Evolutionary conservation across 148 eudicot species (phyloP).

Genomic region (Diospyros lotus): DNA sequence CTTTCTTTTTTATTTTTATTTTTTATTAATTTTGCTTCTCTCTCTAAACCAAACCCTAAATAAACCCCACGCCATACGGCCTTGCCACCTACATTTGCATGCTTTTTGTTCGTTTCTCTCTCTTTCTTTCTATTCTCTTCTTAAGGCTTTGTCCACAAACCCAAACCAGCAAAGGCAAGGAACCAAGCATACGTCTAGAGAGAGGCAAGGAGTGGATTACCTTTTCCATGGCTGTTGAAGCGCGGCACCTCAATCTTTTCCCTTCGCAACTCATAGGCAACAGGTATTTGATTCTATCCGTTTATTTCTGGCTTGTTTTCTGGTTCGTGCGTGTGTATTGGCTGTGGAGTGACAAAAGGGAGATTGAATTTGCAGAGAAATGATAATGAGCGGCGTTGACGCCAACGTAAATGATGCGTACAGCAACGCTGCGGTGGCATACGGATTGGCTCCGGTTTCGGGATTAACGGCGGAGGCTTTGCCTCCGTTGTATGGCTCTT

Average conservation of each 20-base stretch:
- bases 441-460: constrained; percentile 29
- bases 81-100: constrained; percentile 20
- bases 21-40: constrained; percentile 6
- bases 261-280: constrained; percentile 25
- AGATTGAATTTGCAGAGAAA: constrained; percentile 17
- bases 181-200: background rate
- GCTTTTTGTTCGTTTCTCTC: constrained; percentile 1
- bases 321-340: background rate
- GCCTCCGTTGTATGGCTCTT: constrained; percentile 31
- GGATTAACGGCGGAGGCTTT: constrained; percentile 26
- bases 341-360: background rate
- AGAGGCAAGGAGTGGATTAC: background rate
- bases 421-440: constrained; percentile 11
- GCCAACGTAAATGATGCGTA: constrained; percentile 10
- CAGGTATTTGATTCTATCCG: constrained; percentile 11
- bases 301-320: background rate
- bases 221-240: constrained; percentile 39
- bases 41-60: constrained; percentile 29
- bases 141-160: background rate
- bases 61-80: constrained; percentile 24
- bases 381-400: constrained; percentile 21
- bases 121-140: background rate
- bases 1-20: background rate
- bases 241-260: constrained; percentile 32
- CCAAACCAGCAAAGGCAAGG: background rate